Conservation (phyloP, 2,329 filamentous ascomycete species). For the Sphaerulina vaccinii region DNA sequence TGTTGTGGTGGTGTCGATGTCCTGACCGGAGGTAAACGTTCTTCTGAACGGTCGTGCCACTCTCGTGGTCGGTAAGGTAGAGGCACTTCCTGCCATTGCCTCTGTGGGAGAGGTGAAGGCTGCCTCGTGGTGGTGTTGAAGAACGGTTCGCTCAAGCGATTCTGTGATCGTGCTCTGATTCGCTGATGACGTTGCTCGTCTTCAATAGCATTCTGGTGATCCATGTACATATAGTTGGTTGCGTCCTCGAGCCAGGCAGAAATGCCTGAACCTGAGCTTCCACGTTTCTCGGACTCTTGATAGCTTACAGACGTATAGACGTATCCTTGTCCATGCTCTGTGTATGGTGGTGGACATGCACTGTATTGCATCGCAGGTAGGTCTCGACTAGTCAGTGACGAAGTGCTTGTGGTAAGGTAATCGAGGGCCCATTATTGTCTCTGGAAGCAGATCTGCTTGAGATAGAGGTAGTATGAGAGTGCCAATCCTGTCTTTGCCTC, state of each 20-base stretch:
- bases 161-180: slow-evolving; percentile 3
- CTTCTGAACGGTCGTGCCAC: slow-evolving; percentile 17
- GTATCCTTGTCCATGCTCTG: background rate
- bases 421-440: slow-evolving; percentile 1
- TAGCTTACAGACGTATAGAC: background rate
- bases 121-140: background rate
- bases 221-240: slow-evolving; percentile 24
- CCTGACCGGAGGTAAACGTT: background rate
- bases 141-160: background rate
- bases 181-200: slow-evolving; percentile 7
- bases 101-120: slow-evolving; percentile 19
- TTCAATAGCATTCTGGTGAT: slow-evolving; percentile 12
- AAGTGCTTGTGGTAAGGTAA: background rate
- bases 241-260: slow-evolving; percentile 8
- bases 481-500: background rate
- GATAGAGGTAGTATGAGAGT: slow-evolving; percentile 1
- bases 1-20: slow-evolving; percentile 6
- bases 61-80: slow-evolving; percentile 24
- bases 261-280: background rate
- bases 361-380: background rate
- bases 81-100: slow-evolving; percentile 26
- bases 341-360: slow-evolving; percentile 1
- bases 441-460: background rate
- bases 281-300: background rate
- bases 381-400: background rate